These are phyloP conservation scores for Ensete glaucum DNA, from an alignment of 176 grass and related monocot species.

Conservation along the genomic window DNA sequence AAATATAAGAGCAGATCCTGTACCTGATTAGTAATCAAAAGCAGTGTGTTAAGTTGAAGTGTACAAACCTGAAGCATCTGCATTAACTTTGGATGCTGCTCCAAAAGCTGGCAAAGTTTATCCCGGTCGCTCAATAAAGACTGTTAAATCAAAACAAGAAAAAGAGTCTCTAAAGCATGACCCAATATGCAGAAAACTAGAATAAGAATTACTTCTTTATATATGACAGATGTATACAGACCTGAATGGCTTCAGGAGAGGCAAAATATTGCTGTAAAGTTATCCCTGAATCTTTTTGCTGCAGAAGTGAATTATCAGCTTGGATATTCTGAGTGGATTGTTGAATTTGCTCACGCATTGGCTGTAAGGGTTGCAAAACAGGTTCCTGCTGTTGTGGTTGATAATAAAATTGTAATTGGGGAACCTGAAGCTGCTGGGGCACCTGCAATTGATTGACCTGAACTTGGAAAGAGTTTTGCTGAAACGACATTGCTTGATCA, in stretches of 20 bases:
- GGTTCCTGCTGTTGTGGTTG: slow-evolving; percentile 53
- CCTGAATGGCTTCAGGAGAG: slow-evolving; percentile 95
- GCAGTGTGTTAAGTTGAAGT: not conserved
- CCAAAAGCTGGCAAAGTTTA: slow-evolving; percentile 85
- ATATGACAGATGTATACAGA: slow-evolving; percentile 16
- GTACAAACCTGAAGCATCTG: slow-evolving; percentile 94
- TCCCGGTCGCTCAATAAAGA: slow-evolving; percentile 71
- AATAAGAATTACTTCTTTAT: not conserved
- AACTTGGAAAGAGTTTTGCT: slow-evolving; percentile 35
- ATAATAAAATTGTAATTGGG: slow-evolving; percentile 58
- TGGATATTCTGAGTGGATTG: slow-evolving; percentile 35
- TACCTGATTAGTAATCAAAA: too few species aligned
- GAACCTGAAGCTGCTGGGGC: slow-evolving; percentile 57
- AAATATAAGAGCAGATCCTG: too few species aligned
- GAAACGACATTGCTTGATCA: slow-evolving; percentile 35
- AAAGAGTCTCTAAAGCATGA: not conserved
- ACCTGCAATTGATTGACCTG: slow-evolving; percentile 65
- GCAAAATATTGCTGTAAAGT: slow-evolving; percentile 75
- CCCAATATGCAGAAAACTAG: not conserved
- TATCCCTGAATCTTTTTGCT: slow-evolving; percentile 42
- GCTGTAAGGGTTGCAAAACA: slow-evolving; percentile 31
- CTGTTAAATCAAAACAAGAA: slow-evolving; percentile 29
- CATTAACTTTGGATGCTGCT: slow-evolving; percentile 91
- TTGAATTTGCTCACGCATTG: slow-evolving; percentile 35
- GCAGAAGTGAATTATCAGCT: slow-evolving; percentile 37